Evolutionary conservation across 441 rosid species (phyloP).

Genomic region (Kokia cookei): DNA sequence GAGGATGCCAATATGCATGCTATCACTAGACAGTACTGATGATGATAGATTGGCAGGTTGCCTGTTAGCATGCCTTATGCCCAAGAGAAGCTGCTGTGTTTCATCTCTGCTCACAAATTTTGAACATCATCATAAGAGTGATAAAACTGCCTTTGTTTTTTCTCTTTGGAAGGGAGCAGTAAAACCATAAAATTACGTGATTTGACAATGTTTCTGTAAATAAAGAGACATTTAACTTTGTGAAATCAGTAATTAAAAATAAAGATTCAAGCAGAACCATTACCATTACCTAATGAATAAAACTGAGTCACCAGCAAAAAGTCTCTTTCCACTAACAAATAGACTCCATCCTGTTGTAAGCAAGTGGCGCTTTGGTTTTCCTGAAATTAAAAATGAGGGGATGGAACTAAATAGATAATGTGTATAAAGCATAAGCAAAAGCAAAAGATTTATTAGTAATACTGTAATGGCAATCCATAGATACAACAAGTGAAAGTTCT

Average conservation of each 20-base stretch:
- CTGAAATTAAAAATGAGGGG: constrained; percentile 27
- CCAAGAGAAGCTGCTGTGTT: constrained; percentile 80
- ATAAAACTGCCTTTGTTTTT: constrained; percentile 2
- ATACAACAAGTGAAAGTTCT: neutral
- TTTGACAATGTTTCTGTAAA: neutral
- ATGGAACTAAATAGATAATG: neutral
- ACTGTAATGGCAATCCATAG: neutral
- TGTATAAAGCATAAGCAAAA: neutral
- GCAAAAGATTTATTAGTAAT: neutral
- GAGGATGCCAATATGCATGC: constrained; percentile 97
- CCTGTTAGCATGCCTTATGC: constrained; percentile 84
- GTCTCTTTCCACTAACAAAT: constrained; percentile 88
- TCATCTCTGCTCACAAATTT: constrained; percentile 62
- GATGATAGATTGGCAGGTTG: constrained; percentile 86
- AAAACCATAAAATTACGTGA: constrained; percentile 4
- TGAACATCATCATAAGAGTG: constrained; percentile 3
- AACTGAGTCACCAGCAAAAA: constrained; percentile 92
- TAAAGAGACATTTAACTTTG: neutral
- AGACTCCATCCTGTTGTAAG: constrained; percentile 98
- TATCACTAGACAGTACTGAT: constrained; percentile 92
- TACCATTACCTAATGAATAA: constrained; percentile 73
- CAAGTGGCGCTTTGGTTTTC: constrained; percentile 94
- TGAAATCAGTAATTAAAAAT: neutral
- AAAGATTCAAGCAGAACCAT: constrained; percentile 2
- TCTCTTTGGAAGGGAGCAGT: neutral